Conservation (phyloP, 306 rosid species). For the Prunus dulcis region DNA sequence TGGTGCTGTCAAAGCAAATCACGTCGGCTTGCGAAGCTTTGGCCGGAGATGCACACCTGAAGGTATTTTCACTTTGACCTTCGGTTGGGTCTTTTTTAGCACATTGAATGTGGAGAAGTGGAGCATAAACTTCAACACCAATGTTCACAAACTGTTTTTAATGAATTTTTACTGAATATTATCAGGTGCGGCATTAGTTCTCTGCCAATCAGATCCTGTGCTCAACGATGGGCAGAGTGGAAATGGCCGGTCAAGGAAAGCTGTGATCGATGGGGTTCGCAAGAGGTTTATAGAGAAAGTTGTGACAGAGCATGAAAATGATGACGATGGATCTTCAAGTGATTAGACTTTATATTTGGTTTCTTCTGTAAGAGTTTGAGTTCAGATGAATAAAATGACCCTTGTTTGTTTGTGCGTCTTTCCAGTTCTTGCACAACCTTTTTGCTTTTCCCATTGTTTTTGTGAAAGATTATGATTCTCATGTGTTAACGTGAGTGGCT, state of each 20-base stretch:
- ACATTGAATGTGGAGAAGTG: too few relatives aligned
- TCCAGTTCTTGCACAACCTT: background rate
- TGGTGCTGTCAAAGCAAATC: slow-evolving; percentile 85
- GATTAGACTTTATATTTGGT: slow-evolving; percentile 45
- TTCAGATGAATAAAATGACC: slow-evolving; percentile 14
- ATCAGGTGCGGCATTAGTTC: slow-evolving; percentile 82
- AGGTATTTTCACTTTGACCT: slow-evolving; percentile 46
- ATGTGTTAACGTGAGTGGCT: background rate
- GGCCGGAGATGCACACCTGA: slow-evolving; percentile 93
- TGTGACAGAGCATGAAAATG: slow-evolving; percentile 73
- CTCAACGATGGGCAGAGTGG: slow-evolving; percentile 74
- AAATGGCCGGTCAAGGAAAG: slow-evolving; percentile 56
- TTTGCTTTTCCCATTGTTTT: background rate
- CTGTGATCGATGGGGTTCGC: slow-evolving; percentile 80
- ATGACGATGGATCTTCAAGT: slow-evolving; percentile 69
- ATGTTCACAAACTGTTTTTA: background rate
- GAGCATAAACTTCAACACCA: too few relatives aligned
- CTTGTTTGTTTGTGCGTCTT: slow-evolving; percentile 20
- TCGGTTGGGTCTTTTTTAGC: background rate
- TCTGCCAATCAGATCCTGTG: slow-evolving; percentile 89
- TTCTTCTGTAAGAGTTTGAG: slow-evolving; percentile 7
- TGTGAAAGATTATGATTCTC: slow-evolving; percentile 2
- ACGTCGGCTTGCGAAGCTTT: slow-evolving; percentile 71
- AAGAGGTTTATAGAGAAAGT: slow-evolving; percentile 73
- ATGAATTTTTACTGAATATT: slow-evolving; percentile 16